These are phyloP conservation scores for Eucalyptus pauciflora DNA, from an alignment of 345 rosid species.

Conservation along the genomic window DNA sequence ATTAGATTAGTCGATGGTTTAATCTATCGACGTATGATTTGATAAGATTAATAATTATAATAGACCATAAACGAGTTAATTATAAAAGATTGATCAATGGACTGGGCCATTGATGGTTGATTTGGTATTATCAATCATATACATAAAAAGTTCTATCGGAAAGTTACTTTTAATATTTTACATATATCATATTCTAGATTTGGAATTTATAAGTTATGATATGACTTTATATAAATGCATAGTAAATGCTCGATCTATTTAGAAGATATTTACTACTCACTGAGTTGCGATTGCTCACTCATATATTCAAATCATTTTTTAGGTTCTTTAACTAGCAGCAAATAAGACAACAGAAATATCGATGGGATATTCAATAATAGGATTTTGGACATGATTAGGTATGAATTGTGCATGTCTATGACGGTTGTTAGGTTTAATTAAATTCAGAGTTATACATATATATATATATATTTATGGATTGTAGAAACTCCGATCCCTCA, in stretches of 20 bases:
- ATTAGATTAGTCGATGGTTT: neutral
- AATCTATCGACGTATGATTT: too few species aligned
- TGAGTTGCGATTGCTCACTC: fast-evolving
- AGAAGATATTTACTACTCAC: neutral
- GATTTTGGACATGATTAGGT: neutral
- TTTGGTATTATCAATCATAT: too few species aligned
- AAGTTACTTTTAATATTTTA: neutral
- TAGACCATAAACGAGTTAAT: too few species aligned
- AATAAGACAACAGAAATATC: too few species aligned
- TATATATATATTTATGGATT: too few species aligned
- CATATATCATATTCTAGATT: neutral
- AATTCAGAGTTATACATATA: too few species aligned
- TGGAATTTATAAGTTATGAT: neutral
- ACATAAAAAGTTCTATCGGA: neutral
- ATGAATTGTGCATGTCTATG: neutral
- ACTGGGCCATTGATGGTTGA: neutral
- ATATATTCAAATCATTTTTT: too few species aligned
- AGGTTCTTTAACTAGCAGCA: neutral
- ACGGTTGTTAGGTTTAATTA: neutral
- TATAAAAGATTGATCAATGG: too few species aligned
- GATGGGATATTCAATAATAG: neutral
- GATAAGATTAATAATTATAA: neutral
- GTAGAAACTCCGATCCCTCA: neutral
- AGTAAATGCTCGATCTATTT: fast-evolving
- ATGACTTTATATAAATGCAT: too few species aligned